Base-by-base conservation (phyloP, 257 asterid species). In the Petrea volubilis region DNA sequence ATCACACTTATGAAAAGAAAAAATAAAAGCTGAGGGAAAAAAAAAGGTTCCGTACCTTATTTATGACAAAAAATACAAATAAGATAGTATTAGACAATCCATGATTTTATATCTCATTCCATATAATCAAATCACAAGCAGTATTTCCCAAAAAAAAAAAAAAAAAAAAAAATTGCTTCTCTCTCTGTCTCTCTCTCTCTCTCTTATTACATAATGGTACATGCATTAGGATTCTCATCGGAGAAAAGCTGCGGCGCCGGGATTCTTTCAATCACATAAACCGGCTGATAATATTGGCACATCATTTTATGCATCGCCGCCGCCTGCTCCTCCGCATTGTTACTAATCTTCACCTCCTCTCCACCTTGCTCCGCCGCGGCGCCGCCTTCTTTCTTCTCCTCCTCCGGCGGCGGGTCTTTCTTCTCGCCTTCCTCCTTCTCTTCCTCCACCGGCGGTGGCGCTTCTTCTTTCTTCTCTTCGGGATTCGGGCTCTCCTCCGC, bases 191-290 rank as follows among this genome's bases (percentile, higher is more conserved):
- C 9, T 20, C 1, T 7, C 0, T 50, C 20, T 18, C 31, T 4
- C 13, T 1, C 4, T 27, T n/a, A 57, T 83, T 68, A 87, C 77
- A 80, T 72, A 76, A 93, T 60, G 76, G 77, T 75, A 70, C 98
- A 93, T 4, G 98, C 96, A 80, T 93, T 88, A 62, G 98, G 98
- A 71, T 93, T 93, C 68, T 93, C 96, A 17, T 93, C 97, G 0
- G 97, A 93, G 76, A 93, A 93, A 38, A 83, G 82, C 83, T 93
- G 96, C 36, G 97, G 97, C 1, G 97, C 83, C 17, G 96, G 98
- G 61, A 88, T 87, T 80, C 90, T 84, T 47, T 88, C 98, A 0
- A 83, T 73, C 70, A 79, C 68, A 64, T 93, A 84, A 60, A 81
- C 51, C 0, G 96, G 96, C 71, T 90, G 93, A 61, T 83, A 81